Percentiles rank a stretch among this genome's conserved stretches.
Evolutionary conservation across 495 filamentous ascomycete genomes (phyloP).

Genomic region (Tetracladium marchalianum): DNA sequence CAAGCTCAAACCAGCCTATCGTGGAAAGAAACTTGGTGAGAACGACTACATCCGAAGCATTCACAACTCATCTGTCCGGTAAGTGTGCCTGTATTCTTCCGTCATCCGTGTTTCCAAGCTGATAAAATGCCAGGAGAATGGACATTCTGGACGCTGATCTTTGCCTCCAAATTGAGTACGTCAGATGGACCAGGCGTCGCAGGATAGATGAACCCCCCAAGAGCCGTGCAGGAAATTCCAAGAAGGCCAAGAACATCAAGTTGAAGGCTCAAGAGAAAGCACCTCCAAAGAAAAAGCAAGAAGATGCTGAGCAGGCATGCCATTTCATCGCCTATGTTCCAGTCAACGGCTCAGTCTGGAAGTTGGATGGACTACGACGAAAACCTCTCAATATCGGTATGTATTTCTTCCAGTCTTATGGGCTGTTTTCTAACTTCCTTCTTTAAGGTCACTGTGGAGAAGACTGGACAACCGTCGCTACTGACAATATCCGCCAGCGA

Average conservation of each 20-base stretch:
- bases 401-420: constrained; percentile 8
- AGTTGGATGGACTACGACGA: constrained; percentile 76
- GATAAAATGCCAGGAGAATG: constrained; percentile 44
- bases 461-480: constrained; percentile 32
- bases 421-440: not conserved
- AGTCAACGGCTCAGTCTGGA: constrained; percentile 65
- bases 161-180: constrained; percentile 49
- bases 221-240: constrained; percentile 26
- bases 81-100: constrained; percentile 14
- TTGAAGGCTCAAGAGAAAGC: constrained; percentile 19
- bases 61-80: constrained; percentile 85
- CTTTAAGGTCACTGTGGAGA: constrained; percentile 16
- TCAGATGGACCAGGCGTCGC: constrained; percentile 4
- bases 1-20: constrained; percentile 55
- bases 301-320: constrained; percentile 41
- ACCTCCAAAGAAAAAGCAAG: constrained; percentile 25
- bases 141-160: constrained; percentile 75
- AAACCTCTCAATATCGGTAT: constrained; percentile 64
- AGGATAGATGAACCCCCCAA: constrained; percentile 14
- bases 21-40: constrained; percentile 63
- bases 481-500: constrained; percentile 27
- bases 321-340: constrained; percentile 92
- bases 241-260: constrained; percentile 15
- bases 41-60: constrained; percentile 68
- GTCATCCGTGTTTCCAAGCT: not conserved